Evolutionary conservation across 2,329 filamentous ascomycete genomes (phyloP).

Genomic region (Beauveria brongniartii): DNA sequence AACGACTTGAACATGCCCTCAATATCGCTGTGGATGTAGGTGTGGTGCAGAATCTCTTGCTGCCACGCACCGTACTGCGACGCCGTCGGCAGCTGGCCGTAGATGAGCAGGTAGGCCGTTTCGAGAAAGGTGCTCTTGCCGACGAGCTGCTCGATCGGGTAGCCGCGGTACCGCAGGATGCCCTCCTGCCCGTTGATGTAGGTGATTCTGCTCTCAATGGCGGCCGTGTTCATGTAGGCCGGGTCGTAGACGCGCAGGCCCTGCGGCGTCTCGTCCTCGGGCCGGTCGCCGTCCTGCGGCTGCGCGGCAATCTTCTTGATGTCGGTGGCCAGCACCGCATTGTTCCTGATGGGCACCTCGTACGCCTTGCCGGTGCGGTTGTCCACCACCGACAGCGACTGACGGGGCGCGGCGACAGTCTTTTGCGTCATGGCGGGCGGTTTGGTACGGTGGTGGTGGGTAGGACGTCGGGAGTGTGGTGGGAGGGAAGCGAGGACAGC

Average conservation of each 20-base stretch:
- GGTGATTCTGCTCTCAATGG: slow-evolving; percentile 40
- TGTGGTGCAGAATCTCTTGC: slow-evolving; percentile 43
- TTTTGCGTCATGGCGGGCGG: slow-evolving; percentile 7
- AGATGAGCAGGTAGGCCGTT: slow-evolving; percentile 41
- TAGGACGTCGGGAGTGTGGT: background rate
- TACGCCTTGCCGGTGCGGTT: slow-evolving; percentile 41
- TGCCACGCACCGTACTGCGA: slow-evolving; percentile 34
- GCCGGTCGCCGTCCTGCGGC: slow-evolving; percentile 24
- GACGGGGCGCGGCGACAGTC: slow-evolving; percentile 14
- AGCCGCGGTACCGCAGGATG: slow-evolving; percentile 43
- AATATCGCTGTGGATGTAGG: slow-evolving; percentile 40
- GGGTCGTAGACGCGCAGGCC: slow-evolving; percentile 43
- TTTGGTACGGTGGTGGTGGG: background rate
- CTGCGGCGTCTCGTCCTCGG: slow-evolving; percentile 39
- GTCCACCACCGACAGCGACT: slow-evolving; percentile 36
- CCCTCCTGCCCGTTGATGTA: slow-evolving; percentile 46
- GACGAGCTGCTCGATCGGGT: slow-evolving; percentile 43
- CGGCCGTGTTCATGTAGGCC: slow-evolving; percentile 46
- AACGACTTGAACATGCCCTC: slow-evolving; percentile 43
- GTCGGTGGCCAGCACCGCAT: slow-evolving; percentile 41
- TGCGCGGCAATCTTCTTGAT: slow-evolving; percentile 41
- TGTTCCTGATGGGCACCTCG: slow-evolving; percentile 40
- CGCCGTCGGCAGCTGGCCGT: slow-evolving; percentile 39
- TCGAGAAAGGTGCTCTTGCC: slow-evolving; percentile 42
- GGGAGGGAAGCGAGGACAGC: background rate